A percentile compares a stretch with the other conserved stretches of the same genome.
phyloP scores from a whole-genome alignment of 768 basidiomycete species.

The Agaricus bisporus region DNA sequence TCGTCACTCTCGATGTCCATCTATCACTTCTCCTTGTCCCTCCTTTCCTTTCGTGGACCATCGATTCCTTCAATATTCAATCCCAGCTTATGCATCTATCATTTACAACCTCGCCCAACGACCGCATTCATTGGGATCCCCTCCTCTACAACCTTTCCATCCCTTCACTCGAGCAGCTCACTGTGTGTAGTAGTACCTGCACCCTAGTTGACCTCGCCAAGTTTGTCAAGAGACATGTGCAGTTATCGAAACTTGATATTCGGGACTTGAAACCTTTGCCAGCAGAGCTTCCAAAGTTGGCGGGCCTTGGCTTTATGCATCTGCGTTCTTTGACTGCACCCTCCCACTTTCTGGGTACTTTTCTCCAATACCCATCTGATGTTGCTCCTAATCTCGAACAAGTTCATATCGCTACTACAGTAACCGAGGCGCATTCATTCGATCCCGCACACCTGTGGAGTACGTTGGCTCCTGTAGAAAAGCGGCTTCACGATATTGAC shows the following conservation, averaged over 20 bases:
- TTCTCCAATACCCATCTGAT: conserved; percentile 4
- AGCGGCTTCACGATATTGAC: background rate
- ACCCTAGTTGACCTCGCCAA: conserved; percentile 8
- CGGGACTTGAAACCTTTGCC: conserved; percentile 8
- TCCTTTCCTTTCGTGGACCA: conserved; percentile 9
- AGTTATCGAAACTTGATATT: conserved; percentile 8
- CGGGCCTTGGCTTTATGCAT: conserved; percentile 2
- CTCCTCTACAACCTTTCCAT: conserved; percentile 7
- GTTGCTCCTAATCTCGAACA: background rate
- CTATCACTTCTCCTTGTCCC: conserved; percentile 4
- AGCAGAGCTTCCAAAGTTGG: conserved; percentile 2
- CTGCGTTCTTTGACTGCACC: background rate
- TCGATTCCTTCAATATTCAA: conserved; percentile 4
- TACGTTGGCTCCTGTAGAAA: background rate
- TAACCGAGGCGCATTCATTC: conserved; percentile 2
- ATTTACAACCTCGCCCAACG: conserved; percentile 5
- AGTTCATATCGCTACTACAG: conserved; percentile 2
- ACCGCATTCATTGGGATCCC: conserved; percentile 6
- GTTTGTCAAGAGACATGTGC: conserved; percentile 6
- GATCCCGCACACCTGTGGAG: background rate
- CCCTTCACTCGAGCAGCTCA: conserved; percentile 4
- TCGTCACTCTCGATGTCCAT: conserved; percentile 8
- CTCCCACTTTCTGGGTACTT: conserved; percentile 1
- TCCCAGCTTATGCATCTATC: conserved; percentile 5
- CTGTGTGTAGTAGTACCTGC: conserved; percentile 5